Evolutionary conservation across 2,329 filamentous ascomycete genomes (phyloP), one percentile per base, ranked within the genome.

Genomic region (Penicillium sp.): DNA sequence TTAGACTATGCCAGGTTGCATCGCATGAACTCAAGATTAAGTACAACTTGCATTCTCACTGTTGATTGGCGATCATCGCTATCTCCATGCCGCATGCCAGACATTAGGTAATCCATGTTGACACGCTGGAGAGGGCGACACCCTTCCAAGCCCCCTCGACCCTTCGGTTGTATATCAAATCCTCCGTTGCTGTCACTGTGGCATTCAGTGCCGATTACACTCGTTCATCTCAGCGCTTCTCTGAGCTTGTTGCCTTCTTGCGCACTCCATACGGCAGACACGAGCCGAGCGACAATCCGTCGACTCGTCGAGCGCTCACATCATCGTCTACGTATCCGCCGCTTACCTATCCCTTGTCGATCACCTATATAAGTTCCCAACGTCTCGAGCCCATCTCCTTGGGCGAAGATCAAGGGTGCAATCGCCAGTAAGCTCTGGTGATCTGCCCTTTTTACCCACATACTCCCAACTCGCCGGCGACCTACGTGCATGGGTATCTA

Each of bases 131-230:
- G 28, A 34, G 17, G 38, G 35, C 47, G n/a, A 59, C 43, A 54
- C 48, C 31, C 41, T 37, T 41, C 7, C 14, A 52, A 41, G 22
- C 4, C 37, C 17, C 42, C 39, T 43, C 41, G n/a, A 38, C 37
- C 20, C 15, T 41, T 37, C 31, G 22, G 38, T 41, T 28, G 28
- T 28, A 17, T n/a, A 28, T 53, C 38, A 5, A 42, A 49, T 31
- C 43, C 34, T 34, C 47, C 38, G 31, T 35, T 55, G 45, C 37
- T 57, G 53, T 42, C 53, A 28, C 57, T 54, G 58, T 51, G 69
- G 70, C 68, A 69, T 65, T 69, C 42, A 25, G 41, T 69, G 68
- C 69, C 69, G 42, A 59, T 70, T 67, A 54, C 71, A 68, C 59
- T 73, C 71, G 67, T 72, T 73, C 62, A 11, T 34, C 14, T 45